Evolutionary conservation across 129 eudicot genomes (phyloP).

Genomic region (Tagetes patula): DNA sequence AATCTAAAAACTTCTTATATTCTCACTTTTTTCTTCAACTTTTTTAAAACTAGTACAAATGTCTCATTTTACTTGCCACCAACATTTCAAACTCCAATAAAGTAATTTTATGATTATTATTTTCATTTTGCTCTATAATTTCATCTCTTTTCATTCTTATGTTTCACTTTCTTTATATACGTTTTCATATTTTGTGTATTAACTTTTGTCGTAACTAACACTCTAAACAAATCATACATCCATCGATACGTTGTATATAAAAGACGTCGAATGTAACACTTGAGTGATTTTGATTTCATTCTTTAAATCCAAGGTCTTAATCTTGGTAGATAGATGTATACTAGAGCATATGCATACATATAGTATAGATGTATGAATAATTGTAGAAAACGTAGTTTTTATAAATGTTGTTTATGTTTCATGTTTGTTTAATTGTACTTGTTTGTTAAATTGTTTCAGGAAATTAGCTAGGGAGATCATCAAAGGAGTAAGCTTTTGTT

Average conservation of each 20-base stretch:
- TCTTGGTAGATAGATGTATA: background rate
- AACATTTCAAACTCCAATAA: slow-evolving; percentile 3
- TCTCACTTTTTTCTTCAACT: slow-evolving; percentile 1
- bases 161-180: background rate
- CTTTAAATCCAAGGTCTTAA: background rate
- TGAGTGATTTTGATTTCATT: background rate
- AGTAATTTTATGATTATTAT: slow-evolving; percentile 10
- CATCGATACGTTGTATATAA: too few species aligned
- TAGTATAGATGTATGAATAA: background rate
- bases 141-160: background rate
- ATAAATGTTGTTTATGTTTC: slow-evolving; percentile 6
- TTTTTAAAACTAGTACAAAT: slow-evolving; percentile 16
- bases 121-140: background rate
- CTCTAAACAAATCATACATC: too few species aligned
- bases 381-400: slow-evolving; percentile 2
- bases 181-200: background rate
- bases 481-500: slow-evolving; percentile 19
- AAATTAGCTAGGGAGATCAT: slow-evolving; percentile 15
- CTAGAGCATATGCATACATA: too few species aligned
- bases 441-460: slow-evolving; percentile 12
- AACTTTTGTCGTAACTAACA: too few species aligned
- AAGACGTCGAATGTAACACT: background rate
- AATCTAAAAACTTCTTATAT: slow-evolving; percentile 2
- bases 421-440: background rate
- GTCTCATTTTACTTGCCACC: slow-evolving; percentile 15